phyloP scores from a whole-genome alignment of 1,139 yeast genomes.

The Blastobotrys capitulatus region DNA sequence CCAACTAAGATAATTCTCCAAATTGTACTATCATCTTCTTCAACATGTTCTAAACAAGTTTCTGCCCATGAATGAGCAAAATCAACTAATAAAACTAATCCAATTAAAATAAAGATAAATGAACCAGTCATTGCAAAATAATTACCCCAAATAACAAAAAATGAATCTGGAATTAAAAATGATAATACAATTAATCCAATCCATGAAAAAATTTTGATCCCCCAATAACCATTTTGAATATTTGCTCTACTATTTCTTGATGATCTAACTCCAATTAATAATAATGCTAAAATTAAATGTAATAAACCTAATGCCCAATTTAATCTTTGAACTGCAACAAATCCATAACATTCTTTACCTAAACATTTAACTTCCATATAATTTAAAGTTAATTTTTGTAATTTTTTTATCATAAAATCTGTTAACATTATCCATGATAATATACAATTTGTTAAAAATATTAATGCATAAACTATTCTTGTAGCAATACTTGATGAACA shows the following conservation, averaged over 20 bases:
- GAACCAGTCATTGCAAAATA: constrained; percentile 82
- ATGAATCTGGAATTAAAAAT: constrained; percentile 78
- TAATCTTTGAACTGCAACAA: constrained; percentile 86
- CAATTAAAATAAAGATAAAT: constrained; percentile 80
- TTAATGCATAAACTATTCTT: constrained; percentile 75
- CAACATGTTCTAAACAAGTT: constrained; percentile 85
- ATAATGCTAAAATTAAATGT: constrained; percentile 65
- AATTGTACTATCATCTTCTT: constrained; percentile 71
- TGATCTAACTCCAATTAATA: constrained; percentile 69
- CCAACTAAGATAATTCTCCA: constrained; percentile 83
- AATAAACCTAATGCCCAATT: constrained; percentile 81
- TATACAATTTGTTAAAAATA: constrained; percentile 71
- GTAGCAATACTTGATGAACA: constrained; percentile 73
- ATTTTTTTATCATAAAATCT: constrained; percentile 68
- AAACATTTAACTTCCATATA: constrained; percentile 67
- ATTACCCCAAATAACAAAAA: constrained; percentile 88
- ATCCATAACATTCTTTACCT: constrained; percentile 85
- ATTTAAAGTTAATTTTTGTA: constrained; percentile 62
- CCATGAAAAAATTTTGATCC: constrained; percentile 63
- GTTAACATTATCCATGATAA: constrained; percentile 89
- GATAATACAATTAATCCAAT: constrained; percentile 51
- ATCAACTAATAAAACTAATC: constrained; percentile 84
- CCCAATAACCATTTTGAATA: constrained; percentile 89
- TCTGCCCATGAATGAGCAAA: constrained; percentile 99
- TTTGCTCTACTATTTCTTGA: constrained; percentile 75